Evolutionary conservation across 176 grass and related monocot species (phyloP), one percentile per base, ranked within the genome.

Genomic region (Panicum miliaceum): DNA sequence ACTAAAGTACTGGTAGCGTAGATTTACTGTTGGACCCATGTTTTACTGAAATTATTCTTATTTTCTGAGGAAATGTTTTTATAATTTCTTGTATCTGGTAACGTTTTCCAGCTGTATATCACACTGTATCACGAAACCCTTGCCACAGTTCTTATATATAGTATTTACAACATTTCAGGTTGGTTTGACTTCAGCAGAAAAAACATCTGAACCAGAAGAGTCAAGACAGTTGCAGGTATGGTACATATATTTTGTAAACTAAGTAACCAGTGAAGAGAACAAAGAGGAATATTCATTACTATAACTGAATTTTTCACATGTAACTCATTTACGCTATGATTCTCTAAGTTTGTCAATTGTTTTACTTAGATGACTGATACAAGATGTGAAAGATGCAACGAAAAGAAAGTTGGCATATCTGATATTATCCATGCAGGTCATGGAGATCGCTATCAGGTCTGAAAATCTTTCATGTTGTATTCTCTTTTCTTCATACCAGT

Each of bases 401-500:
- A 99, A 84, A 99, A 94, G 85, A 92, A 90, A 79, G 93, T 99
- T 47, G 89, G 86, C 23, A 90, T 99, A 76, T 90, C 84, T 66
- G 81, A 92, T 75, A 96, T 96, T 75, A 99, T 99, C 82, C 90
- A 88, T 81, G 91, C 91, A 27, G 86, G 91, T 50, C 96, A 92
- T 86, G 93, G 89, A 60, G 93, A 99, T 87, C 91, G 96, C 29
- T 99, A 99, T 85, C 93, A 96, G 93, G 96, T 99, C 68, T 27
- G 71, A 52, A 38, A 58, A 64, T 81, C 13, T 71, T 82, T 26
- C 5, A 2, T 85, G 4, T 46, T 42, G 7, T 38, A n/a, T 83
- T 40, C 0, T 83, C 13, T 78, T 65, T 78, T 26, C 40, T 26
- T 73, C 26, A 54, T 75, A 35, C 3, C 6, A 15, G 65, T 86